Evolutionary conservation across 169 alveolate genomes (phyloP).

Genomic region (Plasmodium adleri): DNA sequence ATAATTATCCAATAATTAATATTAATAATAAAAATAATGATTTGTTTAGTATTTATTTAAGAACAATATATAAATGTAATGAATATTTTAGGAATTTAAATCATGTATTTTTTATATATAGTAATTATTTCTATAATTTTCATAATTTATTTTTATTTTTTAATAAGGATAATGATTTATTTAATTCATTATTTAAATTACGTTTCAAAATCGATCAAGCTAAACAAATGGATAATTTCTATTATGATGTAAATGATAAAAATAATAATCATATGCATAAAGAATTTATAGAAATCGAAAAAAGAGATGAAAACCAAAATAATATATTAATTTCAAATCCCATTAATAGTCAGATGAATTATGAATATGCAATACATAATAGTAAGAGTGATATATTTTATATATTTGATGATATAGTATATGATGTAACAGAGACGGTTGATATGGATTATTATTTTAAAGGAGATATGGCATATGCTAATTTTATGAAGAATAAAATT

Average conservation of each 20-base stretch:
- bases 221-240: slow-evolving; percentile 21
- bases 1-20: slow-evolving; percentile 57
- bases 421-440: slow-evolving; percentile 39
- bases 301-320: neutral
- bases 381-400: slow-evolving; percentile 52
- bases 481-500: slow-evolving; percentile 34
- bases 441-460: slow-evolving; percentile 42
- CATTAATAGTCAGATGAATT: neutral
- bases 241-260: neutral
- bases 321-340: neutral
- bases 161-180: slow-evolving; percentile 37
- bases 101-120: slow-evolving; percentile 34
- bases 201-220: slow-evolving; percentile 22
- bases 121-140: slow-evolving; percentile 53
- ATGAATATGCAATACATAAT: slow-evolving; percentile 42
- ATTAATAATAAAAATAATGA: slow-evolving; percentile 26
- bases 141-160: slow-evolving; percentile 47
- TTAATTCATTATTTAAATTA: slow-evolving; percentile 42
- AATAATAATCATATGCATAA: neutral
- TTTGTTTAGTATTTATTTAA: slow-evolving; percentile 21
- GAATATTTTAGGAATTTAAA: slow-evolving; percentile 49
- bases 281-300: neutral
- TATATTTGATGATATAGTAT: slow-evolving; percentile 42
- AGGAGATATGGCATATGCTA: slow-evolving; percentile 14
- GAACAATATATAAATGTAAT: slow-evolving; percentile 30